Percentiles rank a stretch among this genome's conserved stretches.
Conservation (phyloP, 176 grass and related monocot genomes). For the Guadua angustifolia region DNA sequence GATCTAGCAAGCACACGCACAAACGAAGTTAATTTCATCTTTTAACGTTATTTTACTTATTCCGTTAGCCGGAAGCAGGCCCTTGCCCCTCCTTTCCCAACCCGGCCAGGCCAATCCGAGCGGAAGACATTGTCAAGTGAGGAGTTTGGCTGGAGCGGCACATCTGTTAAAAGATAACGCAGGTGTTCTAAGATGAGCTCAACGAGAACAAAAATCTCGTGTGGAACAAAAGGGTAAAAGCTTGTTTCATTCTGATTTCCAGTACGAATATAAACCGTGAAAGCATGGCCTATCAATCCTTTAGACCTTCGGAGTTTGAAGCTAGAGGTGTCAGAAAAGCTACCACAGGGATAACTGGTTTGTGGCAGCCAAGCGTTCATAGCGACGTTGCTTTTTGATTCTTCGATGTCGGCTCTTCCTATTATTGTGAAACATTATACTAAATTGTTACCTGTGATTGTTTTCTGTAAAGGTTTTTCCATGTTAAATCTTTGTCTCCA, state of each 20-base stretch:
- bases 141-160: slow-evolving; percentile 64
- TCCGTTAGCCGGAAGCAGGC: too few relatives aligned
- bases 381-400: too few relatives aligned
- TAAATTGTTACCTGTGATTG: too few relatives aligned
- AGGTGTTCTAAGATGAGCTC: slow-evolving; percentile 75
- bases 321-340: slow-evolving; percentile 73
- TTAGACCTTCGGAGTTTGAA: slow-evolving; percentile 71
- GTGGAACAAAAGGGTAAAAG: slow-evolving; percentile 84
- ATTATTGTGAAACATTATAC: too few relatives aligned
- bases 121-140: slow-evolving; percentile 76
- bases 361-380: slow-evolving; percentile 71
- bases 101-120: slow-evolving; percentile 53
- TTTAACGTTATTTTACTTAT: too few relatives aligned
- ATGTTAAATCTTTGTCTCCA: too few relatives aligned
- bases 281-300: slow-evolving; percentile 75
- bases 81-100: too few relatives aligned
- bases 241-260: slow-evolving; percentile 73
- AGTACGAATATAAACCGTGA: slow-evolving; percentile 69
- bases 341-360: slow-evolving; percentile 74
- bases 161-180: slow-evolving; percentile 70
- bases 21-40: too few relatives aligned
- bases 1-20: too few relatives aligned
- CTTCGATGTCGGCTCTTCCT: too few relatives aligned
- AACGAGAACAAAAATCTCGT: slow-evolving; percentile 74
- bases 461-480: too few relatives aligned